Percentiles rank a stretch among this genome's conserved stretches.
phyloP scores from a whole-genome alignment of 345 rosid genomes.

The Salix koriyanagi region DNA sequence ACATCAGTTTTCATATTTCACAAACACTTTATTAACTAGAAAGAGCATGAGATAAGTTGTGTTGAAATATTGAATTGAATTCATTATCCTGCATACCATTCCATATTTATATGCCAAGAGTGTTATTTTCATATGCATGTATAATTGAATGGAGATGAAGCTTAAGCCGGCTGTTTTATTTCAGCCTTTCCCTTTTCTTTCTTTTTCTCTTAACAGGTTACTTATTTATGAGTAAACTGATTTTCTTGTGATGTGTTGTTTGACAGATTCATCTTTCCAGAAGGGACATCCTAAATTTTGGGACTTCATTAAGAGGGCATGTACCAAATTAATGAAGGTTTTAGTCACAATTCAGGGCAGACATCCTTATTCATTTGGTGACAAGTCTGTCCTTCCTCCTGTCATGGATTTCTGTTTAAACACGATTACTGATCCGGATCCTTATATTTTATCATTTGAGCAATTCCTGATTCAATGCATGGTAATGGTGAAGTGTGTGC shows the following conservation, averaged over 20 bases:
- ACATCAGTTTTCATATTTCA: not conserved
- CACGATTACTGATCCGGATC: conserved; percentile 72
- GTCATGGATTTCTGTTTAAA: conserved; percentile 87
- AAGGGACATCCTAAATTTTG: conserved; percentile 57
- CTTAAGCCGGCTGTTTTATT: too few species aligned
- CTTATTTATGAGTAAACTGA: not conserved
- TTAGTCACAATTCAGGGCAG: conserved; percentile 73
- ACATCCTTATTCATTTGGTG: conserved; percentile 96
- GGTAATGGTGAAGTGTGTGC: conserved; percentile 82
- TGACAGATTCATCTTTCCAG: conserved; percentile 75
- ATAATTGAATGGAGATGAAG: not conserved
- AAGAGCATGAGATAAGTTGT: not conserved
- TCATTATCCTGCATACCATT: not conserved
- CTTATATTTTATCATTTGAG: conserved; percentile 55
- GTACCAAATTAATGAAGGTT: conserved; percentile 91
- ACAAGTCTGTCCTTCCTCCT: conserved; percentile 70
- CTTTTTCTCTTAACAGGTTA: not conserved
- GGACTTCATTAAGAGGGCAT: conserved; percentile 78
- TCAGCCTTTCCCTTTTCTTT: not conserved
- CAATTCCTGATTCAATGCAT: conserved; percentile 89
- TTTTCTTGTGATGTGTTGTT: conserved; percentile 5
- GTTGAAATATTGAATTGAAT: not conserved
- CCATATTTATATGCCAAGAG: not conserved
- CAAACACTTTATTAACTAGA: not conserved
- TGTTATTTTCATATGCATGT: not conserved